These are phyloP conservation scores for Purshia tridentata DNA, from an alignment of 306 rosid genomes.

Conservation along the genomic window DNA sequence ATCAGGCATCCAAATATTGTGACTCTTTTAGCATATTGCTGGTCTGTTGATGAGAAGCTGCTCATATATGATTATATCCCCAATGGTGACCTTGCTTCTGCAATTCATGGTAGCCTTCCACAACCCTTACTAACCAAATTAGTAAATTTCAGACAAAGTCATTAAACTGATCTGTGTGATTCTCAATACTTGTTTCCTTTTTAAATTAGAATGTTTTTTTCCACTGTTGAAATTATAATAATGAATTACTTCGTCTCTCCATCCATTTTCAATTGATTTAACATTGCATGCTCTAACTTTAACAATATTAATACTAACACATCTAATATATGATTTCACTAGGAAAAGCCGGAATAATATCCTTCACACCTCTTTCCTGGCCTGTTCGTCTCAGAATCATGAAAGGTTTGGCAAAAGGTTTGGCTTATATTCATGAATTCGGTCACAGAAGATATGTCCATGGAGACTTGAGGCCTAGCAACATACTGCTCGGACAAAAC, in stretches of 20 bases:
- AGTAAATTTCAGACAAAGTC: not conserved
- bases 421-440: conserved; percentile 75
- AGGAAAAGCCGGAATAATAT: conserved; percentile 63
- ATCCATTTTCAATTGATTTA: too few species aligned
- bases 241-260: too few species aligned
- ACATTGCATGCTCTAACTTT: too few species aligned
- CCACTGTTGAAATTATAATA: too few species aligned
- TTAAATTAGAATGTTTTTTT: too few species aligned
- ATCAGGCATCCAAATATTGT: conserved; percentile 79
- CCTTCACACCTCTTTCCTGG: conserved; percentile 71
- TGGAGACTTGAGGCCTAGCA: conserved; percentile 77
- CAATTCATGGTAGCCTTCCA: conserved; percentile 70
- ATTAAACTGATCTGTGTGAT: not conserved
- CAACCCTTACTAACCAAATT: not conserved
- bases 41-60: conserved; percentile 98
- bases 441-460: conserved; percentile 92
- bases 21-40: conserved; percentile 77
- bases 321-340: conserved; percentile 16
- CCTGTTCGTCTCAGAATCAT: conserved; percentile 61
- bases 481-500: conserved; percentile 70
- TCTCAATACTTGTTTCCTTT: not conserved
- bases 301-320: not conserved
- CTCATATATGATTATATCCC: conserved; percentile 81
- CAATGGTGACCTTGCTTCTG: conserved; percentile 81
- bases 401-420: conserved; percentile 78